Base-by-base conservation (phyloP, 306 rosid genomes). In the Inga leiocalycina region DNA sequence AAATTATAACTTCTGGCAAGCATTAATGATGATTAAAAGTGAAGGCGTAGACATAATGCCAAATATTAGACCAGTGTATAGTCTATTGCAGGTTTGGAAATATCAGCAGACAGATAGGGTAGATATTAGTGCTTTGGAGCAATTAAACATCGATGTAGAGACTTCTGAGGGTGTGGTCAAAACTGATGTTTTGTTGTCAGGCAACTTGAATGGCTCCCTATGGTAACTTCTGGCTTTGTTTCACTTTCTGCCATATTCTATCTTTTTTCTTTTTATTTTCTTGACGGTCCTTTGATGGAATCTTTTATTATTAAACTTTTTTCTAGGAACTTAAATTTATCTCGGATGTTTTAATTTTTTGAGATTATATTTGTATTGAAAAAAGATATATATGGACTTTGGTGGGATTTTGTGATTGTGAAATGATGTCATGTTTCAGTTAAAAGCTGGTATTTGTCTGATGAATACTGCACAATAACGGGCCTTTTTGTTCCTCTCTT, bases 11-110 rank as follows among this genome's bases (percentile, higher is more conserved):
- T 41, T 2, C 1, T 39, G 39, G 14, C 24, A 8, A 62, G 69
- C 44, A 37, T 61, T 76, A 24, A 13, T 30, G 71, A 41, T 59
- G 66, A 59, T 59, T 59, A 8, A 59, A 59, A 59, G 66, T 59
- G 66, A 22, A n/a, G 32, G 34, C 34, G 22, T 4, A 59, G 17
- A 17, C 44, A 39, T 15, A 15, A 74, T 81, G 8, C 39, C 64
- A 12, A 62, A 20, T 9, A 14, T 80, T 69, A 76, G 39, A 22
- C 73, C 48, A 46, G 13, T 57, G 6, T 67, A 14, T 76, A 15
- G 46, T 74, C 51, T 51, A 52, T 27, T 91, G 81, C 88, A 96
- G 99, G 91, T 93, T 4, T 93, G 99, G 99, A 93, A 86, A 70
- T 96, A 91, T 61, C 71, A 44, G 61, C 93, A 86, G 59, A 87